Evolutionary conservation across 164 flowering plant species (phyloP), one percentile per base, ranked within the genome.

Genomic region (Piper betle): DNA sequence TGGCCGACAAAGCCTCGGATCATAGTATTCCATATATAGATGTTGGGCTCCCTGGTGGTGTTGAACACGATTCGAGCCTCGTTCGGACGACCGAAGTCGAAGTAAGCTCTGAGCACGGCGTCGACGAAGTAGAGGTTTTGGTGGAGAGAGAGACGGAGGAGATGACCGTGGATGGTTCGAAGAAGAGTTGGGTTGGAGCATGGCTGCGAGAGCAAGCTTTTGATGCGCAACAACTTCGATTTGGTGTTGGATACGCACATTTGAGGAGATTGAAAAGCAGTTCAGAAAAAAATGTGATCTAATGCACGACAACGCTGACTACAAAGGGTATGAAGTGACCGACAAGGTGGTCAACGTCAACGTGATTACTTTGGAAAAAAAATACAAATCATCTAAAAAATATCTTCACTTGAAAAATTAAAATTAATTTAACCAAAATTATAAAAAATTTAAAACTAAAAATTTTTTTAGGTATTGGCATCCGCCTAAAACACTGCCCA

Each of bases 11-110:
- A 72, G 37, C 78, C 71, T 15, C 71, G 53, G 19, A 75, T 72
- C 73, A 75, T 75, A 9, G 71, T 56, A 57, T 72, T 75, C 75
- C 75, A 75, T 17, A 74, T 53, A 58, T 62, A 74, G 39, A 74
- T 62, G 40, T 74, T 68, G 54, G 74, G 74, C 46, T 66, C 70
- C 33, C 8, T 37, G 6, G 64, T 33, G 37, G 37, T 53, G 37
- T 56, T 42, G 46, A 74, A 74, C 42, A 71, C 13, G 8, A 62
- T 59, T 4, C 65, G 64, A 18, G 72, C 72, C 19, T 74, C 55
- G 54, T 7, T n/a, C 3, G 68, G 25, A 6, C 62, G 52, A 20
- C 67, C 62, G 10, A 58, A 61, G 55, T 72, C 69, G 7, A 66
- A 55, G 62, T 13, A 59, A 25, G 67, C 52, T 13, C 65, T 59